phyloP scores from a whole-genome alignment of 805 yeast genomes.

The Metschnikowia gelsemii region DNA sequence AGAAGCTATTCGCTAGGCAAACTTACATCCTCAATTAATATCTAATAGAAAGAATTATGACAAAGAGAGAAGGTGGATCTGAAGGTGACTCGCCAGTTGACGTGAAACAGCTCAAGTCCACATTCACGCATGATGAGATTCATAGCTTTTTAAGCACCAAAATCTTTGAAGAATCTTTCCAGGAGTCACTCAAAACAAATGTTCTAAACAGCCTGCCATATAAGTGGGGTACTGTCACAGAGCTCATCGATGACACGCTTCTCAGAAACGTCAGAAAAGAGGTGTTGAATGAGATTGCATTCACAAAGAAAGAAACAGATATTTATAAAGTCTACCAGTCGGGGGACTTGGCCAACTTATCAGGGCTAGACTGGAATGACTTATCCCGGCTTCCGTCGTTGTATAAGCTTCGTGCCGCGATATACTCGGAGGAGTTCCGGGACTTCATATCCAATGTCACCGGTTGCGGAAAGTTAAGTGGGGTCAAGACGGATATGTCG shows the following conservation, averaged over 20 bases:
- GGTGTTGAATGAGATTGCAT: slow-evolving; percentile 77
- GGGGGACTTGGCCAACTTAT: slow-evolving; percentile 88
- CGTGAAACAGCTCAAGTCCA: slow-evolving; percentile 11
- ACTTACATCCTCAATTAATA: too few relatives aligned
- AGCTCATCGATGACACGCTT: slow-evolving; percentile 72
- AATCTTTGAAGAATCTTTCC: slow-evolving; percentile 47
- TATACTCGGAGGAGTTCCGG: slow-evolving; percentile 83
- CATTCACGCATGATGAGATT: slow-evolving; percentile 35
- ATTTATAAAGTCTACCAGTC: slow-evolving; percentile 88
- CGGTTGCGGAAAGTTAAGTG: slow-evolving; percentile 85
- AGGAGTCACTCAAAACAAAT: slow-evolving; percentile 36
- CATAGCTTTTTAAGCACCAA: slow-evolving; percentile 45
- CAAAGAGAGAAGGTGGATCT: slow-evolving; percentile 15
- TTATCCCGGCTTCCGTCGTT: slow-evolving; percentile 70
- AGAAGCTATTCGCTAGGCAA: too few relatives aligned
- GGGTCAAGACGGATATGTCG: slow-evolving; percentile 88
- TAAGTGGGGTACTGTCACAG: slow-evolving; percentile 81
- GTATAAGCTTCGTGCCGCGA: slow-evolving; percentile 76
- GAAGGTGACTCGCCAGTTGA: not conserved
- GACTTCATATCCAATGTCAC: slow-evolving; percentile 75
- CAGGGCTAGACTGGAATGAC: slow-evolving; percentile 80
- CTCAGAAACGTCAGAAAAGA: slow-evolving; percentile 80
- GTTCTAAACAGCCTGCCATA: slow-evolving; percentile 71
- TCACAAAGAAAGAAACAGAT: slow-evolving; percentile 95
- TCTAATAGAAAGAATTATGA: slow-evolving; percentile 8